Evolutionary conservation across 345 rosid species (phyloP), one percentile per base, ranked within the genome.

Genomic region (Eucalyptus sp.): DNA sequence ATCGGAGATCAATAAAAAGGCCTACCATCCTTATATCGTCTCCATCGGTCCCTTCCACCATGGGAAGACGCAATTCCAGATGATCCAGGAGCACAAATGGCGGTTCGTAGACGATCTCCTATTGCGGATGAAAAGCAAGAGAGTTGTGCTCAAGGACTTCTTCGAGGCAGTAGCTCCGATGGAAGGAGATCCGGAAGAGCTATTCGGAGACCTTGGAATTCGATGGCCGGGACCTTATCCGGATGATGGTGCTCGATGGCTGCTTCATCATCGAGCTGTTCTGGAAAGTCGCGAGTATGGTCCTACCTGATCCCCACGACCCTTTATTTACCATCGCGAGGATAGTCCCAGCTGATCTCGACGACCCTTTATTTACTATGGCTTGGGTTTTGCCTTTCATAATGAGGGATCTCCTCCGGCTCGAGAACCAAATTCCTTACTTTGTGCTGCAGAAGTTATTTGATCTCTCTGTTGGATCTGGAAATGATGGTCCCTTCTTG

Each of bases 61-160:
- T 5, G 94, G 95, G 24, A 54, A 93, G 76, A 37, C 89, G 0
- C 92, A 93, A 4, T 92, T 95, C 37, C 58, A 80, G 56, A 95
- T 96, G 95, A 95, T 96, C 49, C 95, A 95, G 88, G 97, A 96
- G 90, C 98, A 96, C 90, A 96, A 96, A 87, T 94, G 97, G 96
- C 91, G 88, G 31, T 96, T 94, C 89, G 80, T 96, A 25, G 89
- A 93, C 22, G 52, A 88, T 80, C 87, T 95, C 49, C 91, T 95
- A 52, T 14, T 79, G 9, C 91, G 98, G 89, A 88, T 91, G 25
- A 48, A 56, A 41, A 31, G 4, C 50, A 89, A 48, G 48, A 89
- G 90, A 1, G 33, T 93, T 46, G 43, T 71, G 48, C 92, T 96
- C 10, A 95, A 93, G 87, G 92, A 92, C 87, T 90, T 94, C 88